Evolutionary conservation across 352 stramenopile species (phyloP), one percentile per base, ranked within the genome.

Genomic region (Phytopythium delawarense): DNA sequence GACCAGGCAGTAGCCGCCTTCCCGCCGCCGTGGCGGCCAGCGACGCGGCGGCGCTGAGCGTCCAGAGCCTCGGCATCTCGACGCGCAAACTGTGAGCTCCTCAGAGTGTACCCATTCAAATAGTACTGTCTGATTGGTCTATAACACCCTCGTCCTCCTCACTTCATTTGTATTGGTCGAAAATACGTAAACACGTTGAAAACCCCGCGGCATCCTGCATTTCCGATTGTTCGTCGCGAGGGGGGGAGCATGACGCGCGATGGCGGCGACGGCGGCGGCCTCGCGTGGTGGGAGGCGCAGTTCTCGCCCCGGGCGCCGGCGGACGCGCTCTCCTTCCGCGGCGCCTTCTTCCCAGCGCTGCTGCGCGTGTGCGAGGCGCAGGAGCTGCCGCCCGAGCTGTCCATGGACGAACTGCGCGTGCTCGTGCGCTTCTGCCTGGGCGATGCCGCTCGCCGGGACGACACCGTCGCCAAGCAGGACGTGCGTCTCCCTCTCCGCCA

Each of bases 381-480:
- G 20, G 62, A 66, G 30, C 59, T 80, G 15, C 57, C 71, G 8
- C 48, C 64, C 16, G 64, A 75, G 61, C 69, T 88, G 25, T 91
- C 81, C 44, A 58, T 74, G 59, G 81, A 88, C 55, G 79, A 88
- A 67, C 67, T 89, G 39, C 72, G 74, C 32, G 67, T 87, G 37
- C 57, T 91, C 35, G 66, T 73, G 49, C 78, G 83, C 59, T 84
- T 76, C 52, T 86, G 75, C 65, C 56, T 91, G 52, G 76, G 69
- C 50, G 57, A 76, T 39, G 59, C 66, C 54, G 75, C 75, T 25
- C 74, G 76, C 70, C 60, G 70, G 52, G 69, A 67, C 55, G 77
- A 79, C 50, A 61, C 69, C 45, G 77, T 88, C 50, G 72, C 73
- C 7, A 74, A 68, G 56, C 65, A 72, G 42, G 75, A 87, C 34